Evolutionary conservation across 129 eudicot species (phyloP), one percentile per base, ranked within the genome.

Genomic region (Chrysanthemum makinoi): DNA sequence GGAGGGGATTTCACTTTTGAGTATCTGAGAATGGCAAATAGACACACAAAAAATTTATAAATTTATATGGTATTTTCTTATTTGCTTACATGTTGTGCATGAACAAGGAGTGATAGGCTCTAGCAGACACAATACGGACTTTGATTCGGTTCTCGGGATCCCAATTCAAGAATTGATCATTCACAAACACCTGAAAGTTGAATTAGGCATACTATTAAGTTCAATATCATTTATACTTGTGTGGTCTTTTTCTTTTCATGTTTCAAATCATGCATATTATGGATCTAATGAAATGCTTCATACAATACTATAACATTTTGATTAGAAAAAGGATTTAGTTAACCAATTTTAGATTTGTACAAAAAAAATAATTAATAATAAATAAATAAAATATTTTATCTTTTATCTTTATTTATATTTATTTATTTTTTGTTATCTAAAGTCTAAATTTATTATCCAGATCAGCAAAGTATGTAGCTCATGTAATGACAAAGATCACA

Each of bases 81-180:
- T 76, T 58, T 73, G 39, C 97, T 90, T 84, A 94, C 99, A 94
- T 94, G 91, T 94, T 94, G 64, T 90, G 97, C 99, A 94, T 90
- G 81, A 90, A 94, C 81, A 94, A 51, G 59, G 99, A 94, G 79
- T 94, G 99, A 76, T 94, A 94, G 65, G 99, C 99, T 82, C 99
- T 89, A 3, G 99, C 99, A 7, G 99, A 94, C 53, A 94, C 97
- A 19, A 94, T 94, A 50, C 98, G 82, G 58, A 94, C 96, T 94
- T 90, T 94, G 86, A 94, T 89, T 48, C 82, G 85, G 87, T 89
- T 80, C 82, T 94, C 88, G 2, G 96, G 95, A 68, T 94, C 98
- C 98, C 98, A 94, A 76, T 94, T 94, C 69, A 94, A 84, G 82
- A 89, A 94, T 66, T 94, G 98, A 78, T 94, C 98, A 66, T 94